Evolutionary conservation across 306 rosid genomes (phyloP), one percentile per base, ranked within the genome.

Genomic region (Gynostemma pentaphyllum): DNA sequence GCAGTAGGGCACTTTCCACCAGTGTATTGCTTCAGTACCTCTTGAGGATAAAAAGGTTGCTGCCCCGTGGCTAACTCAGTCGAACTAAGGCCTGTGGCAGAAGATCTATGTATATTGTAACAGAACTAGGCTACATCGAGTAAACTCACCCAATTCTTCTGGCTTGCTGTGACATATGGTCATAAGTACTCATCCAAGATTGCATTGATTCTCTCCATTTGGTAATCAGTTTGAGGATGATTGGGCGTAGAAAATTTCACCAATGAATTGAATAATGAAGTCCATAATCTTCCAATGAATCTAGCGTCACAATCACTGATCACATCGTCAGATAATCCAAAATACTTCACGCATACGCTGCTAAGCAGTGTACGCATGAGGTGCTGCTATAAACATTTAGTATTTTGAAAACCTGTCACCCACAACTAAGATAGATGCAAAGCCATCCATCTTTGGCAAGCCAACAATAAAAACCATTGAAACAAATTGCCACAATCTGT

Each of bases 381-480:
- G 65, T 2, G 28, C 46, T 5, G 2, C 19, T 4, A 23, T 10
- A 2, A 41, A 41, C 0, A 62, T 8, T 0, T 9, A 37, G 23
- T 62, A 62, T 14, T 62, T 62, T 22, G 51, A 41, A 24, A 62
- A 42, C 10, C 37, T 4, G 8, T 66, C 48, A 1, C 36, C 72
- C 11, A 42, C 62, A 0, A 72, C 52, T 2, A 72, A 4, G 2
- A 65, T 18, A 8, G 24, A 39, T 2, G 48, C 5, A 11, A 53
- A 11, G 9, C 53, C 50, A 1, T 56, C 21, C 0, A 41, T 3
- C 9, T 54, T 34, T 0, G 62, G 67, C 9, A 66, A 55, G 0
- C 62, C 28, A 5, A 41, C 16, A 26, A 72, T 64, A 29, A 72
- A 72, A 9, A 51, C 69, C 54, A 64, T 64, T 0, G 48, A 71